Base-by-base conservation (phyloP, 805 yeast species). In the Jamesozyma piceae region DNA sequence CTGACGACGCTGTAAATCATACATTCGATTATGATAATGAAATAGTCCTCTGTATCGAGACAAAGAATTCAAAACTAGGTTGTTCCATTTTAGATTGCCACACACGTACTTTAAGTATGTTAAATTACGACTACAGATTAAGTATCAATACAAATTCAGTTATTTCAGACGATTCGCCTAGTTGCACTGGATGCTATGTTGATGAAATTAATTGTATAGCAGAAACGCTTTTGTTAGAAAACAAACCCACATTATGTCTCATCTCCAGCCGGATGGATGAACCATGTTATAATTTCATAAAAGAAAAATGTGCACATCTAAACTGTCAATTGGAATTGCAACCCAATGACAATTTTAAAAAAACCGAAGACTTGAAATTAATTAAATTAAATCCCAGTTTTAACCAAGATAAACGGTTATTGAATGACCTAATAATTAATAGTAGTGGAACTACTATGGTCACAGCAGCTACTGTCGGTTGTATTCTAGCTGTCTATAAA, bases 221-320 rank as follows among this genome's bases (percentile, higher is more conserved):
- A 13, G 55, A 46, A 24, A 41, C 43, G 10, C 20, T 55, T 3
- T 32, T 57, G 9, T 21, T 41, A 21, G 47, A 47, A n/a, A 17
- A 42, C 21, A 34, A 35, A 2, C 58, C 62, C 3, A 42, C 51
- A 3, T 18, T 44, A 9, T 52, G 54, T 37, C 15, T 57, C 14
- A 28, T 55, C 3, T 50, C 61, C 1, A 48, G 49, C 19, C 46
- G 49, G 10, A 31, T 54, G 8, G 50, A 47, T 19, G 52, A 52
- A 31, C 21, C 6, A 13, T 40, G 38, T 26, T 47, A 36, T 17
- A 35, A 43, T 1, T 38, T 20, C 26, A 35, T 55, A 4, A 31
- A 45, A 24, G 22, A 15, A 3, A 35, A 38, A 26, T 50, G 52
- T 37, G 28, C 27, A 18, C 27, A 40, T 3, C n/a, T 43, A 4